phyloP scores from a whole-genome alignment of 1,139 yeast genomes.

The Blastobotrys niveus region DNA sequence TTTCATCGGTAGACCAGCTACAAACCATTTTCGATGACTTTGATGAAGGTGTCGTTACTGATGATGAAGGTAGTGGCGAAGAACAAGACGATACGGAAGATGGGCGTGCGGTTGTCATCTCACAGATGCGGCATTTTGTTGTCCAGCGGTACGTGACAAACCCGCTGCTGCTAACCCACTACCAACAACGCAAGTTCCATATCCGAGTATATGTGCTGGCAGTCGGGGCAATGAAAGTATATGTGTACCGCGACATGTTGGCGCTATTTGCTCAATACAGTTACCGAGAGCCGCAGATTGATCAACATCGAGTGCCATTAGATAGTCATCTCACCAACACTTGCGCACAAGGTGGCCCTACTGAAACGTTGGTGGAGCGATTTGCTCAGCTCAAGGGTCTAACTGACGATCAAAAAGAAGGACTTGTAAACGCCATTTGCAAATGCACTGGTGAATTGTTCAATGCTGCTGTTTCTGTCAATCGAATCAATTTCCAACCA shows the following conservation, averaged over 20 bases:
- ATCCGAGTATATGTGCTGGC: constrained; percentile 81
- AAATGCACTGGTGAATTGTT: constrained; percentile 65
- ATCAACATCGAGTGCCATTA: constrained; percentile 38
- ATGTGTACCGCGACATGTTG: constrained; percentile 70
- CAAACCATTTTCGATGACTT: constrained; percentile 80
- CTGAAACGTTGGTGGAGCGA: constrained; percentile 53
- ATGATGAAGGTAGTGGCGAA: constrained; percentile 39
- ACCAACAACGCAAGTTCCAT: constrained; percentile 76
- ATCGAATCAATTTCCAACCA: constrained; percentile 86
- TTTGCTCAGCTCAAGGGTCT: constrained; percentile 56
- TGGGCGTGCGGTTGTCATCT: constrained; percentile 62
- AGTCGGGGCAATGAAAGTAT: constrained; percentile 67
- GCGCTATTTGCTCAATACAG: constrained; percentile 66
- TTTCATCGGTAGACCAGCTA: constrained; percentile 68
- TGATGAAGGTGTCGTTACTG: constrained; percentile 60
- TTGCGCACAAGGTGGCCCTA: constrained; percentile 62
- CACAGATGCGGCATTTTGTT: constrained; percentile 84
- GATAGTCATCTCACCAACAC: constrained; percentile 86
- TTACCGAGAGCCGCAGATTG: constrained; percentile 41
- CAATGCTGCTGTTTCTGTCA: constrained; percentile 73
- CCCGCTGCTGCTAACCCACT: constrained; percentile 60
- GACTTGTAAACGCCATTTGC: constrained; percentile 52
- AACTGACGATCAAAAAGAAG: constrained; percentile 35
- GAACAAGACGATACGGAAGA: constrained; percentile 20
- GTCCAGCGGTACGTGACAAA: constrained; percentile 70